These are phyloP conservation scores for Populus ilicifolia DNA, from an alignment of 345 rosid species.

Conservation along the genomic window DNA sequence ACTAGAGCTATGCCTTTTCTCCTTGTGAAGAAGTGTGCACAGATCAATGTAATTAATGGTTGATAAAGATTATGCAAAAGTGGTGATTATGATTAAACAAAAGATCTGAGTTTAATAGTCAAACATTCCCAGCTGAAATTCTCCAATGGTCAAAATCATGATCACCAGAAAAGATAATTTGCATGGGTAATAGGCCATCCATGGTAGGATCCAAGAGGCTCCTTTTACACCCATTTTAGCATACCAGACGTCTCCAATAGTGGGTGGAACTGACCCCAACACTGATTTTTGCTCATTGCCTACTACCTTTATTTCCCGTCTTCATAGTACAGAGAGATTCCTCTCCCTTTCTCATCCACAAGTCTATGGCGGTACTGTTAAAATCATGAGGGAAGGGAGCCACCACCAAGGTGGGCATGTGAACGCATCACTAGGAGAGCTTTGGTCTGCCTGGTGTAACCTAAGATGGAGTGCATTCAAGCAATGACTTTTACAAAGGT, in stretches of 20 bases:
- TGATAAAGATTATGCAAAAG: slow-evolving; percentile 4
- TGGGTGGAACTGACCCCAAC: slow-evolving; percentile 10
- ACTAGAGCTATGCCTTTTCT: neutral
- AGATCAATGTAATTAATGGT: neutral
- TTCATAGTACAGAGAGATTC: slow-evolving; percentile 12
- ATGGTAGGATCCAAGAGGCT: slow-evolving; percentile 32
- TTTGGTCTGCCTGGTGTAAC: slow-evolving; percentile 20
- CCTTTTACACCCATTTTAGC: slow-evolving; percentile 15
- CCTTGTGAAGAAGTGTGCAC: neutral
- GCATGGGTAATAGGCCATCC: slow-evolving; percentile 4
- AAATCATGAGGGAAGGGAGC: slow-evolving; percentile 37
- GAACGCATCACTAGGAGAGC: slow-evolving; percentile 2
- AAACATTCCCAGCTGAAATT: neutral
- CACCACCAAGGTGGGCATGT: slow-evolving; percentile 30
- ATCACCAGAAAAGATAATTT: slow-evolving; percentile 7
- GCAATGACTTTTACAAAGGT: slow-evolving; percentile 48
- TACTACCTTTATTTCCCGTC: slow-evolving; percentile 12
- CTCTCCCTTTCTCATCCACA: slow-evolving; percentile 18
- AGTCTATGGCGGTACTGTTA: slow-evolving; percentile 9
- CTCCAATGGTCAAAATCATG: slow-evolving; percentile 29
- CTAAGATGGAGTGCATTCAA: slow-evolving; percentile 45
- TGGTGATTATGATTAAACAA: neutral
- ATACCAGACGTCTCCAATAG: neutral
- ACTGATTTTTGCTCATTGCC: slow-evolving; percentile 1
- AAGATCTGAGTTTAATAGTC: neutral